Conservation (phyloP, 495 filamentous ascomycete species). For the Podospora australis region DNA sequence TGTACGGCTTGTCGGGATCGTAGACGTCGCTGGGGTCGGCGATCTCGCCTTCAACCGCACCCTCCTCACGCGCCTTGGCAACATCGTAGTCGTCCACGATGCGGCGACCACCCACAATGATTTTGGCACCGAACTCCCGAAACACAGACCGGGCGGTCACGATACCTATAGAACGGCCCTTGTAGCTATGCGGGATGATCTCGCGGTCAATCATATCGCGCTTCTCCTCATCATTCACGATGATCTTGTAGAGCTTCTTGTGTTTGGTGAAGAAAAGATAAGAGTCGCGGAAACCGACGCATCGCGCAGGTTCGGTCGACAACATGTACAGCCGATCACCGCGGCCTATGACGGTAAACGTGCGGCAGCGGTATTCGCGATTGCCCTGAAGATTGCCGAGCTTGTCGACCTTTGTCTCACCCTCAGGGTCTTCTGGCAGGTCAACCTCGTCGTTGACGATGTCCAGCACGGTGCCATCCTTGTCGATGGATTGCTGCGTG, state of each 20-base stretch:
- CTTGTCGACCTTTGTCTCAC: constrained; percentile 89
- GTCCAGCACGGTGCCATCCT: constrained; percentile 87
- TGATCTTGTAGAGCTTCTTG: constrained; percentile 89
- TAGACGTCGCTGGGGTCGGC: constrained; percentile 80
- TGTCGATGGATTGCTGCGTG: constrained; percentile 75
- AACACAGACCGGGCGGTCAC: constrained; percentile 96
- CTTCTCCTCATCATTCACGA: constrained; percentile 88
- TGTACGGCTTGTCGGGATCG: constrained; percentile 69
- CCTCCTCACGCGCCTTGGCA: constrained; percentile 65
- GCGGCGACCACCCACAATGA: constrained; percentile 82
- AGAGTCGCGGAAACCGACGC: constrained; percentile 92
- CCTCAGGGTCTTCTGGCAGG: constrained; percentile 78
- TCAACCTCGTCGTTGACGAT: constrained; percentile 89
- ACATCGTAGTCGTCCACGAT: constrained; percentile 89
- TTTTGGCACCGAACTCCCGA: constrained; percentile 89
- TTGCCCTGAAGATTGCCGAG: constrained; percentile 71
- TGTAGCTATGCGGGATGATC: constrained; percentile 95
- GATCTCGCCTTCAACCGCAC: constrained; percentile 81
- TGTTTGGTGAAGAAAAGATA: constrained; percentile 99
- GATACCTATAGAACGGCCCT: constrained; percentile 93
- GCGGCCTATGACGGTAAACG: constrained; percentile 79
- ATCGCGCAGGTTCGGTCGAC: constrained; percentile 92
- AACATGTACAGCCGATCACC: constrained; percentile 93
- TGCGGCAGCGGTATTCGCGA: constrained; percentile 88
- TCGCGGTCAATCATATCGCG: constrained; percentile 88